Evolutionary conservation across 768 basidiomycete species (phyloP), one percentile per base, ranked within the genome.

Genomic region (Hydnomerulius pinastri): DNA sequence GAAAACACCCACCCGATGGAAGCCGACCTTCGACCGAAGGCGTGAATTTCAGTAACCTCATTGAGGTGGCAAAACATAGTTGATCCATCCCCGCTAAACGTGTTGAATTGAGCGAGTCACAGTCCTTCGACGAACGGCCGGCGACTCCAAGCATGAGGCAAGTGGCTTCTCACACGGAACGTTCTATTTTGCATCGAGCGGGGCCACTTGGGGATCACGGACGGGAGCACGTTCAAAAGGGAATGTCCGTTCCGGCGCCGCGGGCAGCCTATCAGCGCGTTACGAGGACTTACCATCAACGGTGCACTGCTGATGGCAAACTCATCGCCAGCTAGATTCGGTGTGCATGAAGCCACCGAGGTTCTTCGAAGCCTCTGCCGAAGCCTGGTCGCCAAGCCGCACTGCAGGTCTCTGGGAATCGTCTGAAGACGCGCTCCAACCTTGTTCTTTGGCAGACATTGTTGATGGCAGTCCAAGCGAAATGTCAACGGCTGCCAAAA

Each of bases 1-100:
- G 41, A 57, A 64, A 46, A 43, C 15, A 38, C 58, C 50, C 61
- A 64, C 61, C 57, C 60, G 58, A 55, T 50, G 52, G 36, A 51
- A 62, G 27, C 43, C 10, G 37, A 37, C 39, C 27, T 29, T 21
- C 48, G 17, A 18, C 33, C 33, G n/a, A n/a, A 33, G 13, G 9
- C n/a, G 32, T 33, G 32, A 13, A 33, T 33, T 13, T 33, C 13
- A 42, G 41, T 29, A 27, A 24, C 41, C 15, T 25, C n/a, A n/a
- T n/a, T n/a, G 18, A 27, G 9, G 41, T 27, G 21, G 17, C 5
- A 42, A 17, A 42, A 42, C 7, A 18, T 29, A 28, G 17, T 17
- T 42, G 25, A n/a, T n/a, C n/a, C n/a, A n/a, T n/a, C n/a, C n/a
- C n/a, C n/a, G n/a, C n/a, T n/a, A n/a, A n/a, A n/a, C n/a, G n/a